Conservation (phyloP, 257 asterid genomes). For the Fraxinus excelsior region DNA sequence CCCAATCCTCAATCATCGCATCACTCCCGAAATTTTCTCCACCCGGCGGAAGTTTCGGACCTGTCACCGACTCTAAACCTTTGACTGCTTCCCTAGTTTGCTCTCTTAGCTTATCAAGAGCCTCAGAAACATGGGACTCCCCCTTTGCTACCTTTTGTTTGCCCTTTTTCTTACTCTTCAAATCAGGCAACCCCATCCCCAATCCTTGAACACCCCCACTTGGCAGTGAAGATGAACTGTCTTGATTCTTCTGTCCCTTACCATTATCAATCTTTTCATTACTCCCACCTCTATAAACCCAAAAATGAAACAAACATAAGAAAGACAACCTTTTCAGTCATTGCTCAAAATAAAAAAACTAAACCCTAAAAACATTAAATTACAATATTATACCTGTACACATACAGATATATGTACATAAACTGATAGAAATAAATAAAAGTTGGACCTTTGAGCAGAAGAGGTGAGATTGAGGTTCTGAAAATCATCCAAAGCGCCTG, state of each 20-base stretch:
- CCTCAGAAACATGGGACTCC: constrained; percentile 81
- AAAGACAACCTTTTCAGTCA: constrained; percentile 6
- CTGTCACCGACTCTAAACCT: constrained; percentile 79
- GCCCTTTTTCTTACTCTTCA: constrained; percentile 82
- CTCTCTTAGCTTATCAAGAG: constrained; percentile 92
- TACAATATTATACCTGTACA: not conserved
- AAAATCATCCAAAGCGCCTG: constrained; percentile 99
- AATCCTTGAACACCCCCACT: constrained; percentile 71
- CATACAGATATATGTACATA: not conserved
- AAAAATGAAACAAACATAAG: not conserved
- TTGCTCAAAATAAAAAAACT: not conserved
- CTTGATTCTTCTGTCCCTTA: constrained; percentile 52
- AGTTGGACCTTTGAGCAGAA: constrained; percentile 69
- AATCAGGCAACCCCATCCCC: constrained; percentile 94
- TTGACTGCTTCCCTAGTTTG: constrained; percentile 92
- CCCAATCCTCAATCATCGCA: constrained; percentile 92
- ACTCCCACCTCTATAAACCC: constrained; percentile 44
- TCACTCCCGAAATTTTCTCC: constrained; percentile 64
- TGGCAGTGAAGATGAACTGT: constrained; percentile 32
- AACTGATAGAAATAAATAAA: not conserved
- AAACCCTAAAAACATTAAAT: constrained; percentile 3
- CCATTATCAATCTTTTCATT: constrained; percentile 16
- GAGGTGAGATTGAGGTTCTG: constrained; percentile 84
- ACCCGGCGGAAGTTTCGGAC: constrained; percentile 37
- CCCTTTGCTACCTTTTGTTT: constrained; percentile 66